These are phyloP conservation scores for Neoboletus subvelutipes DNA, from an alignment of 768 basidiomycete species.

Conservation along the genomic window DNA sequence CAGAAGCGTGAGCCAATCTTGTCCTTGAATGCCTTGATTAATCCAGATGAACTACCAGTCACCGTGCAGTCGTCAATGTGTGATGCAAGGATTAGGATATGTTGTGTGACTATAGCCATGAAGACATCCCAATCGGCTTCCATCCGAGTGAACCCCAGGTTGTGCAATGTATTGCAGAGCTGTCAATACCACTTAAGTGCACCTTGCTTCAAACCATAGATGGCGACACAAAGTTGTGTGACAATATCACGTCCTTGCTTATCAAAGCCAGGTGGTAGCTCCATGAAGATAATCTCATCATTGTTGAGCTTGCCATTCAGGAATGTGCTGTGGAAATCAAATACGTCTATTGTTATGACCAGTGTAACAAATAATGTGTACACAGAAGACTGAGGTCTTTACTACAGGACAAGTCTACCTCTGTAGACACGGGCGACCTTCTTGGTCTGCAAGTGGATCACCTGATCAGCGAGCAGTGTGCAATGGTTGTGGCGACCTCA, in stretches of 20 bases:
- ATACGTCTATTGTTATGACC: not conserved
- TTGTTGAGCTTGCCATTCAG: not conserved
- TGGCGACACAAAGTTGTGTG: rapidly evolving
- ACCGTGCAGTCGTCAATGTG: not conserved
- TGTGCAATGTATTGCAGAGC: rapidly evolving
- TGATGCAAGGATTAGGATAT: not conserved
- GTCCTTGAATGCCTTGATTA: not conserved
- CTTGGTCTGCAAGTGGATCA: too few species aligned
- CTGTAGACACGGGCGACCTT: too few species aligned
- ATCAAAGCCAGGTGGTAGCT: not conserved
- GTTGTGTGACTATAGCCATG: rapidly evolving
- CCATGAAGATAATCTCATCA: not conserved
- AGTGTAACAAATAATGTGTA: too few species aligned
- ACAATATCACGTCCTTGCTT: not conserved
- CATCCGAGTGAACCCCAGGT: not conserved
- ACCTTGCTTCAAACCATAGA: not conserved
- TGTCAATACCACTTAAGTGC: not conserved
- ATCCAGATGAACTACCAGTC: rapidly evolving
- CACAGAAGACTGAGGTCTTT: too few species aligned
- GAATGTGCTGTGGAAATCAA: not conserved
- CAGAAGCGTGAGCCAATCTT: not conserved
- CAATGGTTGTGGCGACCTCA: too few species aligned
- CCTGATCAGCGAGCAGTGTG: too few species aligned
- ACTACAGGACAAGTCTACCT: too few species aligned
- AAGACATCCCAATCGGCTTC: not conserved